phyloP scores from a whole-genome alignment of 768 basidiomycete genomes.

The Dentipellis fragilis region DNA sequence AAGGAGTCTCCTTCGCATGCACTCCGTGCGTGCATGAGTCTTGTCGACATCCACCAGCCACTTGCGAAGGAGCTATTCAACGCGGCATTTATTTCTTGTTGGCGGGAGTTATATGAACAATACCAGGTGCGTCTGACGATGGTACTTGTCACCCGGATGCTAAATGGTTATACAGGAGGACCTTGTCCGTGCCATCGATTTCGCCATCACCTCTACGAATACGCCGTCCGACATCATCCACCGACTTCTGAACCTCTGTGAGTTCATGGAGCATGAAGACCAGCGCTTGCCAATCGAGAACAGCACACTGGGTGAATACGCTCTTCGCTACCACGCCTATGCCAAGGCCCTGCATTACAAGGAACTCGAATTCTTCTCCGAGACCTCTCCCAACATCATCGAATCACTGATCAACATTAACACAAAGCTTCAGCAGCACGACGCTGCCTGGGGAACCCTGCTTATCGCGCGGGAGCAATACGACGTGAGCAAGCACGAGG shows the following conservation, averaged over 20 bases:
- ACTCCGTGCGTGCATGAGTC: conserved; percentile 89
- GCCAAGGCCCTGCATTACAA: conserved; percentile 99
- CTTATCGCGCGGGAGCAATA: conserved; percentile 84
- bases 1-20: conserved; percentile 97
- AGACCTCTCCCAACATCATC: conserved; percentile 83
- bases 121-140: conserved; percentile 62
- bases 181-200: conserved; percentile 81
- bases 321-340: conserved; percentile 87
- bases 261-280: conserved; percentile 99
- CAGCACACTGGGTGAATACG: conserved; percentile 87
- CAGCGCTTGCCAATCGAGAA: conserved; percentile 91
- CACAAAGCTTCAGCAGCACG: conserved; percentile 91
- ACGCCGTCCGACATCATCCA: conserved; percentile 87
- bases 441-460: conserved; percentile 96
- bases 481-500: conserved; percentile 86
- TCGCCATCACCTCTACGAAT: conserved; percentile 65
- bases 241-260: conserved; percentile 84
- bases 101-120: conserved; percentile 91
- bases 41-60: conserved; percentile 86
- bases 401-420: conserved; percentile 95
- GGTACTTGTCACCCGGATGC: not conserved
- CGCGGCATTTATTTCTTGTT: conserved; percentile 96
- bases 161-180: conserved; percentile 57
- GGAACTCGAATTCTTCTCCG: conserved; percentile 91
- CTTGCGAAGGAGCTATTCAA: conserved; percentile 94